Conservation (phyloP, 2,329 filamentous ascomycete genomes). For the Grosmannia penicillata region DNA sequence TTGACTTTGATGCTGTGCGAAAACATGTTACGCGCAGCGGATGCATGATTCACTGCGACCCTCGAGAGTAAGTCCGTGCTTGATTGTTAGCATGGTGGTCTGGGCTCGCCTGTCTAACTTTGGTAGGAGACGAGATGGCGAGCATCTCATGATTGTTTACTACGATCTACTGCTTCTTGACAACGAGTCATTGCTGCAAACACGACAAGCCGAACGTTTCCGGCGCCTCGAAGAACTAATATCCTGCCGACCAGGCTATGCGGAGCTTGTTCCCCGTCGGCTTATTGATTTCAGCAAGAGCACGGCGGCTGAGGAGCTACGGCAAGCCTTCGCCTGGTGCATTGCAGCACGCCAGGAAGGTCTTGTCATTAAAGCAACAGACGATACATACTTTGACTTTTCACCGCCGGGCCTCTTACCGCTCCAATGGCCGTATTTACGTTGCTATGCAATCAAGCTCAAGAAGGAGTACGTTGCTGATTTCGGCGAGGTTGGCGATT, state of each 20-base stretch:
- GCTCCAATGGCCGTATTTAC: conserved; percentile 2
- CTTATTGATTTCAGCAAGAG: conserved; percentile 48
- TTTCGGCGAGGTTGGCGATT: conserved; percentile 71
- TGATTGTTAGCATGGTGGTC: too few species aligned
- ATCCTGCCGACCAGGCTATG: conserved; percentile 38
- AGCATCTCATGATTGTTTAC: conserved; percentile 48
- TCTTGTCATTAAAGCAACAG: conserved; percentile 64
- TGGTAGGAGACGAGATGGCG: conserved; percentile 31
- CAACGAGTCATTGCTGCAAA: conserved; percentile 32
- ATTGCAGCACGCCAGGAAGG: conserved; percentile 60
- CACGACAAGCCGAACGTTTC: conserved; percentile 44
- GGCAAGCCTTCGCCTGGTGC: conserved; percentile 49
- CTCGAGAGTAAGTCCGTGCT: neutral
- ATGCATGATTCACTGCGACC: conserved; percentile 12
- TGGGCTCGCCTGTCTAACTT: too few species aligned
- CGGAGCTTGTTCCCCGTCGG: conserved; percentile 51
- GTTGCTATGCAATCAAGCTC: conserved; percentile 55
- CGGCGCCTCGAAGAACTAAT: conserved; percentile 42
- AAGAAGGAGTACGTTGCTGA: conserved; percentile 75
- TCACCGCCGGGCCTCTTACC: neutral
- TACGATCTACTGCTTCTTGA: conserved; percentile 43
- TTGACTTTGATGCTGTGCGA: conserved; percentile 69
- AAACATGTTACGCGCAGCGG: conserved; percentile 67
- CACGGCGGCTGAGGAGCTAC: conserved; percentile 37
- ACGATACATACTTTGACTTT: conserved; percentile 61